phyloP scores from a whole-genome alignment of 352 stramenopile genomes.

The Phytophthora pluvialis region DNA sequence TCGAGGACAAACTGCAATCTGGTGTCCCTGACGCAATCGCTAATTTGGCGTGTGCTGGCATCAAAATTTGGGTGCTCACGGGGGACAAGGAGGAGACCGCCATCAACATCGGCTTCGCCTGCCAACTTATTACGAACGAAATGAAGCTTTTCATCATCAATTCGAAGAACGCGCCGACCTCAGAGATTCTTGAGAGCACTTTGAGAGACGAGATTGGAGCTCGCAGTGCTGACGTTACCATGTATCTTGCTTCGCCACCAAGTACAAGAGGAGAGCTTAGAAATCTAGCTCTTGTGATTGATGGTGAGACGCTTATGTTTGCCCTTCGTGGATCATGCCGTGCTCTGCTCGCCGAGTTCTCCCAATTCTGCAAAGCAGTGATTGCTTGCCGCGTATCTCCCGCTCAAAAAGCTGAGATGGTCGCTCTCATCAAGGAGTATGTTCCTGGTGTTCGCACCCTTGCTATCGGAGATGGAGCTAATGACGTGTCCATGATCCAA shows the following conservation, averaged over 20 bases:
- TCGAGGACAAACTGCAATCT: slow-evolving; percentile 94
- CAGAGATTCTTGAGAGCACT: slow-evolving; percentile 55
- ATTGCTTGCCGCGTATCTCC: slow-evolving; percentile 90
- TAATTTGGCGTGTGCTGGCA: slow-evolving; percentile 81
- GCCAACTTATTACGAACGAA: slow-evolving; percentile 84
- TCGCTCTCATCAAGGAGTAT: slow-evolving; percentile 80
- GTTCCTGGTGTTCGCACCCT: slow-evolving; percentile 80
- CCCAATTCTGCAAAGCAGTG: slow-evolving; percentile 87
- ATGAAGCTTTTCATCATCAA: slow-evolving; percentile 83
- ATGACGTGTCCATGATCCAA: slow-evolving; percentile 97
- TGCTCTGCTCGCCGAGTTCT: slow-evolving; percentile 62
- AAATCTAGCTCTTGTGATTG: slow-evolving; percentile 79
- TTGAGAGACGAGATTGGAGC: slow-evolving; percentile 51
- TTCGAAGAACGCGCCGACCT: slow-evolving; percentile 54
- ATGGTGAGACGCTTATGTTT: slow-evolving; percentile 76
- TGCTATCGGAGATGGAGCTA: slow-evolving; percentile 94
- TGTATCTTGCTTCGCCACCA: slow-evolving; percentile 54
- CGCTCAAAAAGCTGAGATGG: slow-evolving; percentile 88
- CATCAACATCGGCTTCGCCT: slow-evolving; percentile 95
- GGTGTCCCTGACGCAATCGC: slow-evolving; percentile 91
- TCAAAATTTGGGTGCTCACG: slow-evolving; percentile 95
- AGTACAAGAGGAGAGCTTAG: slow-evolving; percentile 51
- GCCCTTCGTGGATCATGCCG: slow-evolving; percentile 52
- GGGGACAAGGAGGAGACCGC: slow-evolving; percentile 95
- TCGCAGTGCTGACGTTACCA: slow-evolving; percentile 51